phyloP scores from a whole-genome alignment of 2,329 filamentous ascomycete genomes.

The Sordariomycetes sp. region DNA sequence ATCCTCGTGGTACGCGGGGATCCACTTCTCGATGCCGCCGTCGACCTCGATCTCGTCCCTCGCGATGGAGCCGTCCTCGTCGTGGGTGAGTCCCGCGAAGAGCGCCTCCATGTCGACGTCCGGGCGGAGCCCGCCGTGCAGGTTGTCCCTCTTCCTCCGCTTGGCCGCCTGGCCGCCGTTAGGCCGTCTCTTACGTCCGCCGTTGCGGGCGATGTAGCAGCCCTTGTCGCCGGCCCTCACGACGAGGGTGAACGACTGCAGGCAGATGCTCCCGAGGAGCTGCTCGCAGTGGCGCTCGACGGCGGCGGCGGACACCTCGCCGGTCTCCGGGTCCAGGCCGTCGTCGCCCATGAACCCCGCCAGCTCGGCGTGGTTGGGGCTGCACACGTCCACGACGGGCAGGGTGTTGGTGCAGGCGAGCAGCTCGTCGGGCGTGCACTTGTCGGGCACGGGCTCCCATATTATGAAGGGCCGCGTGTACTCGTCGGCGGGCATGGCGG shows the following conservation, averaged over 20 bases:
- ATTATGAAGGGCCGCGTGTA: constrained; percentile 62
- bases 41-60: constrained; percentile 51
- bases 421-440: constrained; percentile 62
- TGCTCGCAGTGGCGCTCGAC: constrained; percentile 53
- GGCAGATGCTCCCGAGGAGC: constrained; percentile 52
- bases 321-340: constrained; percentile 42
- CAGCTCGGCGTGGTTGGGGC: constrained; percentile 84
- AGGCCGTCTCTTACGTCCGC: constrained; percentile 32
- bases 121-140: constrained; percentile 40
- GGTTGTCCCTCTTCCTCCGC: constrained; percentile 30
- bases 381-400: constrained; percentile 51
- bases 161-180: constrained; percentile 14
- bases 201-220: constrained; percentile 53
- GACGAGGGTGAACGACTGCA: constrained; percentile 55
- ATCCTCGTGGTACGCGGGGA: constrained; percentile 62
- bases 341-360: constrained; percentile 66
- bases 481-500: constrained; percentile 17
- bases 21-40: constrained; percentile 58
- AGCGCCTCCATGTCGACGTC: constrained; percentile 55
- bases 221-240: constrained; percentile 63
- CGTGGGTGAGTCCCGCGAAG: constrained; percentile 46
- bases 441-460: constrained; percentile 92
- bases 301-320: constrained; percentile 37
- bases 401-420: constrained; percentile 54
- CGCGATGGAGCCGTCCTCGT: constrained; percentile 39